Evolutionary conservation across 129 eudicot species (phyloP), one percentile per base, ranked within the genome.

Genomic region (Smallanthus sonchifolius): DNA sequence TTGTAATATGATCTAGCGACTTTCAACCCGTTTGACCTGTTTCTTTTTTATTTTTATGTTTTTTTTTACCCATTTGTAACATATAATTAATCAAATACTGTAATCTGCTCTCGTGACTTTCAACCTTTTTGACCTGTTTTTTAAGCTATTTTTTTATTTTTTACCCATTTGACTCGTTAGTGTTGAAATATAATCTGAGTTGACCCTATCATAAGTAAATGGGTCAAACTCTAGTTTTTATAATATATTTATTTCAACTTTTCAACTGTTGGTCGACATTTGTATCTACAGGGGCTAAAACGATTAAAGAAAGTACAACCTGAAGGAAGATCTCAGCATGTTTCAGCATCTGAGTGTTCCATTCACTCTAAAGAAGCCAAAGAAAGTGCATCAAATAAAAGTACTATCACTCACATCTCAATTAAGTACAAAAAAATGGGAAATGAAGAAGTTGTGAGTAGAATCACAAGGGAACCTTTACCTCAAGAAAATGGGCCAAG

Each of bases 271-370:
- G 65, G 60, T 28, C 40, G 8, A 19, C 52, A 35, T 32, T 69
- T 70, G 20, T 69, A 34, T 63, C 15, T n/a, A 34, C 85, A 91
- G 97, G 96, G 97, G 70, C 88, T 87, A 66, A 91, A 84, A 79
- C 85, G 97, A 14, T 69, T 95, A 54, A 95, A 88, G 86, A 95
- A 85, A 84, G 74, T 64, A 71, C 88, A 78, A 16, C 70, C 82
- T 6, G 90, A 82, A 60, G 75, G 65, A 30, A 72, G 82, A 20
- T 30, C 17, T 52, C 83, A 82, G 82, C 89, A 83, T 55, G 75
- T 20, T 52, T 55, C 70, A 36, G 65, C 81, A 63, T 32, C 79
- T 4, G 83, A 73, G 49, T 69, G 69, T 75, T 72, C 80, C 38
- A 49, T 47, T 42, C 72, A 73, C 61, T 71, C 68, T 3, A 81